Evolutionary conservation across 345 rosid species (phyloP).

Genomic region (Ceriops zippeliana): DNA sequence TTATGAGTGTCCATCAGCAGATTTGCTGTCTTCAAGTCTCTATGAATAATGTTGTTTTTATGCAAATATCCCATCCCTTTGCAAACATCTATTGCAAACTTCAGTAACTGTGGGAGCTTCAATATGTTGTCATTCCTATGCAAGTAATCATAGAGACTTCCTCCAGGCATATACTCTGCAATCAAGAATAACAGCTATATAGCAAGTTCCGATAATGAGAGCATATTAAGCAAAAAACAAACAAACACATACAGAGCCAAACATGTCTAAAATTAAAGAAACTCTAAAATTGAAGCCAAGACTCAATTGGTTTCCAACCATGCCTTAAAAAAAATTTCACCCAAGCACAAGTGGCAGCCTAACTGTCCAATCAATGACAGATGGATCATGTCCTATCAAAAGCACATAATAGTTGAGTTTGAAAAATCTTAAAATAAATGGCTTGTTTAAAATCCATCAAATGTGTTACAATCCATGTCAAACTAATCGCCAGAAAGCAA

Average conservation of each 20-base stretch:
- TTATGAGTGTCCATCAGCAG: slow-evolving; percentile 60
- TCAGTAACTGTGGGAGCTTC: slow-evolving; percentile 50
- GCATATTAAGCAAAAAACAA: background rate
- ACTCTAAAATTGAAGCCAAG: background rate
- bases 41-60: slow-evolving; percentile 61
- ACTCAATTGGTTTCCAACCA: background rate
- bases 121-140: slow-evolving; percentile 50
- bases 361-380: too few species aligned
- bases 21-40: slow-evolving; percentile 80
- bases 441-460: too few species aligned
- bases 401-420: too few species aligned
- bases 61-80: slow-evolving; percentile 79
- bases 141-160: slow-evolving; percentile 66
- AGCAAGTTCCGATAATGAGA: background rate
- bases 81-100: slow-evolving; percentile 67
- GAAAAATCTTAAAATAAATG: too few species aligned
- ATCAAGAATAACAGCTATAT: slow-evolving; percentile 11
- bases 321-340: too few species aligned
- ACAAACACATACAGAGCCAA: background rate
- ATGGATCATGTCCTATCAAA: too few species aligned
- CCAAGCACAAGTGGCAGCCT: too few species aligned
- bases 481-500: too few species aligned
- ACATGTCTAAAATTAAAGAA: background rate
- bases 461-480: too few species aligned
- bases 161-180: slow-evolving; percentile 80